Base-by-base conservation (phyloP, 169 alveolate genomes). In the Toxoplasma gondii region DNA sequence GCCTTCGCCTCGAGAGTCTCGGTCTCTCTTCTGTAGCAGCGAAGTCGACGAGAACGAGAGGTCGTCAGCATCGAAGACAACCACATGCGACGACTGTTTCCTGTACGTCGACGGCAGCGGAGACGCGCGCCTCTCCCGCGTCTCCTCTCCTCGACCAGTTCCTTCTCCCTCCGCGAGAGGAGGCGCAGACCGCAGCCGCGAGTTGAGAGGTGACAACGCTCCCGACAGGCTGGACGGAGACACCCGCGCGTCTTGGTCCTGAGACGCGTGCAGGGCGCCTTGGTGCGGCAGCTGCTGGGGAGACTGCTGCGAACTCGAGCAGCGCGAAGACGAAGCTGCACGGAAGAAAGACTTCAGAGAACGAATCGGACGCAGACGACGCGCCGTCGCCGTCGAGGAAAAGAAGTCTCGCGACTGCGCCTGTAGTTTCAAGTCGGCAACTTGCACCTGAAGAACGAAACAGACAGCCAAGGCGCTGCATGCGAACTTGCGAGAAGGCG, bases 351-450 rank as follows among this genome's bases (percentile, higher is more conserved):
- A 82, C 34, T 41, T 82, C 34, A 78, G 45, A 12, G 86, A 78
- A 16, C 86, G 39, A n/a, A 82, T 82, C 19, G 90, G 64, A 29
- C 64, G 58, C 17, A 82, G 67, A 1, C 90, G 38, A 9, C 90
- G 53, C 84, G 49, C 84, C n/a, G n/a, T 31, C 34, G 90, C 4
- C 4, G 67, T 12, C 12, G 90, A 82, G 41, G 36, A 9, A 82
- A 38, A 27, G 67, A 82, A 2, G 34, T 82, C 64, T 36, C 69
- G 90, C 4, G 31, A 49, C 90, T 82, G 27, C 90, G 67, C 64
- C 64, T 82, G 90, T n/a, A 82, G 90, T 67, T 82, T 82, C 67
- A 82, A 16, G 27, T 82, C 90, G 27, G 90, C 90, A 0, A 82
- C 69, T 31, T 82, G 90, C 17, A 82, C 90, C 90, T 82, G 67